These are phyloP conservation scores for Colletotrichum navitas DNA, from an alignment of 2,329 filamentous ascomycete genomes.

Conservation along the genomic window DNA sequence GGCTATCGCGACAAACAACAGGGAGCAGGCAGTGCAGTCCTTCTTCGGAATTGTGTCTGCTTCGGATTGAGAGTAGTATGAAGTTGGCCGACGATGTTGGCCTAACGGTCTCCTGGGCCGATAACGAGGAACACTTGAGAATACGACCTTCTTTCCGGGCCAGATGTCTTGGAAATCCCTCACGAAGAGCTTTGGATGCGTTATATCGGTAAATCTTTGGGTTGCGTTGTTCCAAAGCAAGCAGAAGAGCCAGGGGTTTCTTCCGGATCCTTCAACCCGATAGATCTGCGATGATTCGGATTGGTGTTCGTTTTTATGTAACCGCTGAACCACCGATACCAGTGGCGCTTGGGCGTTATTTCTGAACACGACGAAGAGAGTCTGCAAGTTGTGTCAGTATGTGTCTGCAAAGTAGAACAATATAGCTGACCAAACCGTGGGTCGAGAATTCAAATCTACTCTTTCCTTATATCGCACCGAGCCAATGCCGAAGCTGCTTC, in stretches of 20 bases:
- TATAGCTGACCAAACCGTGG: conserved; percentile 1
- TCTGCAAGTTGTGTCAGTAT: not conserved
- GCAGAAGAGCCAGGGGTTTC: too few species aligned
- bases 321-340: not conserved
- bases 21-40: not conserved
- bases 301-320: not conserved
- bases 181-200: not conserved
- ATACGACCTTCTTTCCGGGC: not conserved
- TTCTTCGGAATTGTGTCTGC: not conserved
- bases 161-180: not conserved
- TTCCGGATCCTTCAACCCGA: not conserved
- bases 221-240: not conserved
- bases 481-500: not conserved
- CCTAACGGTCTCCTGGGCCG: too few species aligned
- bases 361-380: not conserved
- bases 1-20: not conserved
- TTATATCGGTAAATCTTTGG: not conserved
- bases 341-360: not conserved
- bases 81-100: not conserved
- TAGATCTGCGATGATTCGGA: not conserved
- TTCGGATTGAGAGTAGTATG: not conserved
- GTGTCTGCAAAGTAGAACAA: not conserved
- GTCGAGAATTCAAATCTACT: not conserved
- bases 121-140: not conserved
- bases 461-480: not conserved